phyloP scores from a whole-genome alignment of 257 asterid species.

The Knoxia roxburghii region DNA sequence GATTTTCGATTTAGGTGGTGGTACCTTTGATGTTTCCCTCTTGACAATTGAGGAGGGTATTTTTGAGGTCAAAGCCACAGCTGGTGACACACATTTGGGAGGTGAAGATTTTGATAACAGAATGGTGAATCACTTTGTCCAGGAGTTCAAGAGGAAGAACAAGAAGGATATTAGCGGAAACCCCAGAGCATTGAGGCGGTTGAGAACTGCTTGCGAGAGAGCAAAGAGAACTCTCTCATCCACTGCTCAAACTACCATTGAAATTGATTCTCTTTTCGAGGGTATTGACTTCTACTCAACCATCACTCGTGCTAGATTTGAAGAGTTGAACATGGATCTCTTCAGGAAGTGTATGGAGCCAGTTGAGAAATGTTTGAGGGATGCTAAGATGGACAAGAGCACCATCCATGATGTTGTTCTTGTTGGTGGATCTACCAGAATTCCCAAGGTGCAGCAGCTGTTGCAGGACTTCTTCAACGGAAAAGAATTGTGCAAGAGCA shows the following conservation, averaged over 20 bases:
- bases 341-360: slow-evolving; percentile 86
- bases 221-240: slow-evolving; percentile 89
- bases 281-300: slow-evolving; percentile 80
- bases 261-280: slow-evolving; percentile 65
- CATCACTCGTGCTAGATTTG: slow-evolving; percentile 72
- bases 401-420: slow-evolving; percentile 57
- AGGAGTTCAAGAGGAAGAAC: slow-evolving; percentile 78
- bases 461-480: slow-evolving; percentile 38
- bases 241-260: slow-evolving; percentile 81
- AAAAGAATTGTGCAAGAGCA: slow-evolving; percentile 43
- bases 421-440: slow-evolving; percentile 41
- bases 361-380: slow-evolving; percentile 86
- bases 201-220: slow-evolving; percentile 77
- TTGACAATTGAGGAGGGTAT: slow-evolving; percentile 41
- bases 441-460: slow-evolving; percentile 39
- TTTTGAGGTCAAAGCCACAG: slow-evolving; percentile 37
- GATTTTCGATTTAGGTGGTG: slow-evolving; percentile 42
- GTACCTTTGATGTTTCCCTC: slow-evolving; percentile 39
- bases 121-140: slow-evolving; percentile 78
- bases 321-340: slow-evolving; percentile 74
- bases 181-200: slow-evolving; percentile 60
- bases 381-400: slow-evolving; percentile 90
- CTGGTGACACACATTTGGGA: slow-evolving; percentile 42
- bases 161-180: slow-evolving; percentile 74
- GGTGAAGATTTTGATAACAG: slow-evolving; percentile 57